Base-by-base conservation (phyloP, 1,139 yeast genomes). In the Citeromyces hawaiiensis region DNA sequence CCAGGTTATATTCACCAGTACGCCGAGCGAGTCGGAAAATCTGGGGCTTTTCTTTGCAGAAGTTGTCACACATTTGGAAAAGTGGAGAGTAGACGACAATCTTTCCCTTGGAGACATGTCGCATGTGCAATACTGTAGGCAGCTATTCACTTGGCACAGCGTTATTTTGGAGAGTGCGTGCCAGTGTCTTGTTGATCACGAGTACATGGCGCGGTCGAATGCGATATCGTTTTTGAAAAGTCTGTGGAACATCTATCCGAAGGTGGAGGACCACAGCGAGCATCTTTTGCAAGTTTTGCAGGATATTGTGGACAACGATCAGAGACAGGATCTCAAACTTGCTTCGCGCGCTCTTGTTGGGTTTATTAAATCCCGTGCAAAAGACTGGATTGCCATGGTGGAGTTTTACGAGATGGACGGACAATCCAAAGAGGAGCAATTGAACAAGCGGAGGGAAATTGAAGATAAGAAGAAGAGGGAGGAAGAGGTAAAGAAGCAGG, bases 171-270 rank as follows among this genome's bases (percentile, higher is more conserved):
- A 61, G 1, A 72, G 74, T 31, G 60, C 80, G 34, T 52, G 64
- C 3, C 55, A 63, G 7, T 67, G 82, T 10, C 61, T 85, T 37
- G 55, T 61, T 10, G 70, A 75, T 15, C 64, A 66, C 1, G 83
- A 81, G 43, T 88, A 87, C 53, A 82, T 85, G 76, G 77, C 85
- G 3, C 70, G 94, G 40, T 72, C 91, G 45, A 88, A 87, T 56
- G 72, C 86, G 2, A 83, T 88, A 44, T 81, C 83, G 2, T 74
- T 86, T 48, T 63, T 88, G 60, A 85, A 81, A 53, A 78, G 76
- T 47, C 60, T 81, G 44, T 60, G 82, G 27, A 68, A 71, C 1
- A 68, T 72, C 7, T 85, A 77, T 53, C 96, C 96, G 0, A 62
- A 65, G 11, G 72, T 85, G 21, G 78, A 76, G 40, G 76, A 72